phyloP scores from a whole-genome alignment of 805 yeast species.

The Nadsonia fulvescens region DNA sequence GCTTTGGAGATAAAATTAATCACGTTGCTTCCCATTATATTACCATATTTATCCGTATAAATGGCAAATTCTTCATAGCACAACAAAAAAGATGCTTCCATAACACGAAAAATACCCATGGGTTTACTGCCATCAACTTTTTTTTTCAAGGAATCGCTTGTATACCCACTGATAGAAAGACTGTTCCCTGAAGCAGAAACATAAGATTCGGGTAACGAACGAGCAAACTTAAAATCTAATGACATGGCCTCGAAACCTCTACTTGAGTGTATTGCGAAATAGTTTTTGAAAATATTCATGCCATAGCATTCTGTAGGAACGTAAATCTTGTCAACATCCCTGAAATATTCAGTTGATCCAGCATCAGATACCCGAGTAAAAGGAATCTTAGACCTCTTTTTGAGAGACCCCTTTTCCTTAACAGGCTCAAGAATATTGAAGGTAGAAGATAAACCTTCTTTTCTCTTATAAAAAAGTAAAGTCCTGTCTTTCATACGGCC shows the following conservation, averaged over 20 bases:
- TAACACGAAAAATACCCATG: conserved; percentile 44
- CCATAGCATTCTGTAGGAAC: conserved; percentile 40
- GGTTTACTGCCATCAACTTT: conserved; percentile 24
- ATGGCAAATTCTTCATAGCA: conserved; percentile 59
- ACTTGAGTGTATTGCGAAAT: conserved; percentile 48
- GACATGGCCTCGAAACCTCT: conserved; percentile 52
- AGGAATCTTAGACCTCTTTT: conserved; percentile 12
- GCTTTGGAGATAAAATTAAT: conserved; percentile 24
- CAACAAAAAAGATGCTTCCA: conserved; percentile 33
- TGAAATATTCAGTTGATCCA: conserved; percentile 23
- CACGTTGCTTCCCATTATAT: conserved; percentile 21
- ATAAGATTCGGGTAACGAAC: conserved; percentile 37
- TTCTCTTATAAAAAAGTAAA: conserved; percentile 38
- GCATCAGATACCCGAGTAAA: conserved; percentile 10
- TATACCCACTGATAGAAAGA: no score
- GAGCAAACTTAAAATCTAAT: conserved; percentile 35
- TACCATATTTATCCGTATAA: conserved; percentile 35
- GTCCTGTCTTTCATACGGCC: conserved; percentile 52
- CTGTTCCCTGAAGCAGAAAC: conserved; percentile 15
- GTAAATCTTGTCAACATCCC: conserved; percentile 29
- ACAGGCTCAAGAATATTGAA: conserved; percentile 49
- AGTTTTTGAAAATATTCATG: conserved; percentile 43
- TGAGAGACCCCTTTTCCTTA: conserved; percentile 17
- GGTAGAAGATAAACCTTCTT: conserved; percentile 29
- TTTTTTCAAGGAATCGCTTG: conserved; percentile 12